Evolutionary conservation across 1,284 basidiomycete genomes (phyloP), one percentile per base, ranked within the genome.

Genomic region (Ganoderma lingzhi): DNA sequence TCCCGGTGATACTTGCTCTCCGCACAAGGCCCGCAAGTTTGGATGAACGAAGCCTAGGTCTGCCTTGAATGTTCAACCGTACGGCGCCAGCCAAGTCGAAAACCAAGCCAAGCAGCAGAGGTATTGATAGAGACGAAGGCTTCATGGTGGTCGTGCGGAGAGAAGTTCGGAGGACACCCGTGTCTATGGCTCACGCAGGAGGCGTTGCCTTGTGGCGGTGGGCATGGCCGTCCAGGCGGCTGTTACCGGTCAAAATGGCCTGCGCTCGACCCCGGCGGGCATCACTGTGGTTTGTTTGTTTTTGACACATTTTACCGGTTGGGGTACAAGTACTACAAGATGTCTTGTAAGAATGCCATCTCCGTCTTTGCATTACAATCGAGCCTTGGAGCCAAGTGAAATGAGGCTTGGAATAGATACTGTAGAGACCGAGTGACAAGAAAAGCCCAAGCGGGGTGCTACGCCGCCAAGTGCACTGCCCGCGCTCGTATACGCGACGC

Each of bases 81-180:
- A 72, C 63, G n/a, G 78, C 78, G 59, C 69, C 56, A 14, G 69
- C 73, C 63, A 77, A 64, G 61, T 78, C 76, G 12, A 45, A 56
- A n/a, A 72, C 65, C 39, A 70, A 73, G 23, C 72, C 70, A 2
- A 77, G 66, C 58, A 74, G 59, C 59, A 76, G 68, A 12, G 77
- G 65, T 37, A 74, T 35, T 12, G 70, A 65, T 28, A 73, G 65
- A 14, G 60, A 55, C 28, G 68, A 62, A 62, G 73, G 69, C 71
- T 70, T 77, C 73, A 78, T 77, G 64, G 64, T 41, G 53, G 63
- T 61, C 39, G 39, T 15, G 37, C 23, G 39, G 59, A 42, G 39
- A 28, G 39, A 41, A 32, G 53, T 15, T 6, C 28, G 23, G 30
- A 30, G 51, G 23, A 48, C n/a, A 4, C 19, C 45, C 23, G 58